Base-by-base conservation (phyloP, 1,284 basidiomycete species). In the Rhodotorula sp. region DNA sequence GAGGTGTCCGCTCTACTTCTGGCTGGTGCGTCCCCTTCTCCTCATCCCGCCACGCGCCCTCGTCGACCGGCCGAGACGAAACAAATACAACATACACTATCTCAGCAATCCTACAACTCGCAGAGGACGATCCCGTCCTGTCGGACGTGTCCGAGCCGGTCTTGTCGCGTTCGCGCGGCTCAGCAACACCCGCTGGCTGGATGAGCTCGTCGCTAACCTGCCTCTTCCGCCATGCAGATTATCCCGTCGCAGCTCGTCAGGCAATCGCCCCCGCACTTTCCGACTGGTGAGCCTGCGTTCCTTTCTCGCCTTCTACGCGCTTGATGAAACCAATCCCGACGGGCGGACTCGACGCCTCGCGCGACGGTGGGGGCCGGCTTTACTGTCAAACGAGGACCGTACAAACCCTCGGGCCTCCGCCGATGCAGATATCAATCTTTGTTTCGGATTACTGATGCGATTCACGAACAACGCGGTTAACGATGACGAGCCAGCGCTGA, bases 361-460 rank as follows among this genome's bases (percentile, higher is more conserved):
- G 51, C 51, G 53, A 55, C 63, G 70, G 62, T 62, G 63, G 59
- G 55, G 41, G 62, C 62, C 62, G 62, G 46, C 66, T 64, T 57
- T 41, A 57, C 53, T 55, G 62, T 63, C 64, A 59, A 68, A 68
- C 63, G 70, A 60, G 66, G 70, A 67, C 67, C 70, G 70, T 72
- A 72, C 70, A 72, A 72, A 60, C 70, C 70, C 65, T 59, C 66
- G 66, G 66, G 66, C 39, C 39, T 56, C 25, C 21, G 66, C 66
- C 70, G 59, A 50, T 72, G 70, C 60, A 72, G 70, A 72, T 59
- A 72, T 54, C 70, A 65, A 68, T 65, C 54, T 66, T 68, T 60
- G 54, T 57, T 71, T 65, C 63, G 66, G 70, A 71, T 44, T 60
- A 39, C 70, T 71, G 70, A 68, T 61, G 66, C 66, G 66, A n/a